Evolutionary conservation across 768 basidiomycete genomes (phyloP), one percentile per base, ranked within the genome.

Genomic region (Lactifluus rugatus): DNA sequence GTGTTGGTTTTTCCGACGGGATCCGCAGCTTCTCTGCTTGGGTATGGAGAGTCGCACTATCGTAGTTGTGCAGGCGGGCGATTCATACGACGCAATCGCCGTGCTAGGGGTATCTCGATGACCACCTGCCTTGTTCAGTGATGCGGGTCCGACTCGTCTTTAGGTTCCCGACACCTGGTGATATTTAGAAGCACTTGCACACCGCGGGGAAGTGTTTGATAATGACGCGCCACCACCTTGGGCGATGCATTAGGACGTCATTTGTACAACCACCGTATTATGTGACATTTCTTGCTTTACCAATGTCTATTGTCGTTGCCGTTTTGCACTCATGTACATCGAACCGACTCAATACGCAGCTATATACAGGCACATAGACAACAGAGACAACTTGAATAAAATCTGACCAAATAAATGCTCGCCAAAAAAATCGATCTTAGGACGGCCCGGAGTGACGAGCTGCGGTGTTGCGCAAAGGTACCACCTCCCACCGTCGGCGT

Each of bases 61-160:
- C 17, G 73, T 80, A 64, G 73, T 76, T 42, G 75, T 81, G 36
- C 64, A 67, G 23, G 42, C 64, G 79, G n/a, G 78, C n/a, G 78
- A 87, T 65, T 75, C 70, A 34, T n/a, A n/a, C n/a, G n/a, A n/a
- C 88, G 87, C 48, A 23, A 76, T 87, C 54, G 68, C 76, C 2
- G 57, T 0, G 66, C 57, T 23, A 74, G 76, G 57, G 73, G 71
- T 28, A 78, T 84, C 58, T 79, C 82, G 75, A 57, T 65, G n/a
- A n/a, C n/a, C n/a, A n/a, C n/a, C n/a, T n/a, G n/a, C n/a, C n/a
- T n/a, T n/a, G n/a, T n/a, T n/a, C n/a, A n/a, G n/a, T n/a, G n/a
- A n/a, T n/a, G n/a, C n/a, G n/a, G n/a, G n/a, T n/a, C n/a, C n/a
- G n/a, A n/a, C n/a, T n/a, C n/a, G n/a, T n/a, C n/a, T n/a, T n/a